These are phyloP conservation scores for Casuarina equisetifolia DNA, from an alignment of 306 rosid genomes.

Conservation along the genomic window DNA sequence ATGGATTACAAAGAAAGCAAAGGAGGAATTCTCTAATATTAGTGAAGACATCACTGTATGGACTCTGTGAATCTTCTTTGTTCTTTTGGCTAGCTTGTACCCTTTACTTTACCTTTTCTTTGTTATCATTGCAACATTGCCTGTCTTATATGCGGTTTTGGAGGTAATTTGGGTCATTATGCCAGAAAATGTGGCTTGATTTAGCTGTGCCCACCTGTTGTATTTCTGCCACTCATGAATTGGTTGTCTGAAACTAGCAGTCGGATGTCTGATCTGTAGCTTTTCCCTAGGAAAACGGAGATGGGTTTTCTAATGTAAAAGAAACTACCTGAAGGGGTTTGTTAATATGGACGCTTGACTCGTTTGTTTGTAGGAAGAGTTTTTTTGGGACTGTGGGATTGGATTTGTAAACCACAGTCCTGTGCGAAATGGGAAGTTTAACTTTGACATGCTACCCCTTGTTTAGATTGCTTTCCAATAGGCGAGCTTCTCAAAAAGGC, in stretches of 20 bases:
- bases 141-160: background rate
- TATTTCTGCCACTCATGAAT: constrained; percentile 26
- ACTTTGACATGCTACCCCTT: background rate
- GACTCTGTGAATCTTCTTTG: constrained; percentile 4
- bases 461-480: background rate
- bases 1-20: constrained; percentile 93
- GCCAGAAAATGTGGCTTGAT: constrained; percentile 32
- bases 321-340: constrained; percentile 11
- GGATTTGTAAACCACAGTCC: background rate
- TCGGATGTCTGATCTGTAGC: constrained; percentile 47
- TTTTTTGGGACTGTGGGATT: background rate
- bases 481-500: background rate
- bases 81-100: background rate
- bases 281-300: background rate
- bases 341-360: background rate
- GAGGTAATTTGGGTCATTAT: constrained; percentile 14
- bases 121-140: background rate
- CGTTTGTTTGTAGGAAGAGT: background rate
- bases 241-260: background rate
- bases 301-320: constrained; percentile 8
- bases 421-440: constrained; percentile 4
- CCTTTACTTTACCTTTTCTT: constrained; percentile 1
- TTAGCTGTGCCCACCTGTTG: constrained; percentile 19
- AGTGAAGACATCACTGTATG: constrained; percentile 64
- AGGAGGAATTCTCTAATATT: constrained; percentile 79